Base-by-base conservation (phyloP, 2,329 filamentous ascomycete genomes). In the Penicillium crustosum region DNA sequence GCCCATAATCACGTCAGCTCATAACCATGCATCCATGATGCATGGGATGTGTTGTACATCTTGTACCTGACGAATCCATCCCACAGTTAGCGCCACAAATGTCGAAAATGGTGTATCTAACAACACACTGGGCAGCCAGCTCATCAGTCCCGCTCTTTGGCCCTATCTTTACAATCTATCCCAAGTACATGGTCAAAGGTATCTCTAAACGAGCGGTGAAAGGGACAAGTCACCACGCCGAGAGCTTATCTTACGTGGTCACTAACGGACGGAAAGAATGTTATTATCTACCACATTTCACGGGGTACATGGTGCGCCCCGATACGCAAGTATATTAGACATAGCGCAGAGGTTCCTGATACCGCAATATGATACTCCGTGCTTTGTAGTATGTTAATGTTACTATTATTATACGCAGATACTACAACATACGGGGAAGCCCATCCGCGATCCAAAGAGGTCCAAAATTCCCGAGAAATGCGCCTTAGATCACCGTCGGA, bases 1-100 rank as follows among this genome's bases (percentile, higher is more conserved):
- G 17, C 38, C 53, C 17, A 33, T 42, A 13, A 25, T 43, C 45
- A 41, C 13, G 29, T 52, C 53, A 52, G 38, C 25, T 36, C 27
- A 53, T 42, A 29, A 23, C 48, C 42, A 53, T 53, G 42, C 36
- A 39, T 39, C 9, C 5, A 12, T 2, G 10, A 39, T 39, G 36
- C 36, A 53, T 53, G 7, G 15, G 47, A 41, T 57, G 55, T 57
- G 55, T 57, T 57, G 55, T 57, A 57, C 55, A 42, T 53, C 21
- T 29, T 53, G 55, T 53, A 53, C 49, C 55, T 57, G 55, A 57
- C 35, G n/a, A 57, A 36, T 42, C 23, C 15, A 42, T 53, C 35
- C 35, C 13, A 35, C 27, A 15, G 15, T 38, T 56, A 21, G 36
- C 42, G 49, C 35, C 33, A 29, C 25, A 39, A 36, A 38, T 27